Evolutionary conservation across 352 stramenopile species (phyloP).

Genomic region (Phytopythium boreale): DNA sequence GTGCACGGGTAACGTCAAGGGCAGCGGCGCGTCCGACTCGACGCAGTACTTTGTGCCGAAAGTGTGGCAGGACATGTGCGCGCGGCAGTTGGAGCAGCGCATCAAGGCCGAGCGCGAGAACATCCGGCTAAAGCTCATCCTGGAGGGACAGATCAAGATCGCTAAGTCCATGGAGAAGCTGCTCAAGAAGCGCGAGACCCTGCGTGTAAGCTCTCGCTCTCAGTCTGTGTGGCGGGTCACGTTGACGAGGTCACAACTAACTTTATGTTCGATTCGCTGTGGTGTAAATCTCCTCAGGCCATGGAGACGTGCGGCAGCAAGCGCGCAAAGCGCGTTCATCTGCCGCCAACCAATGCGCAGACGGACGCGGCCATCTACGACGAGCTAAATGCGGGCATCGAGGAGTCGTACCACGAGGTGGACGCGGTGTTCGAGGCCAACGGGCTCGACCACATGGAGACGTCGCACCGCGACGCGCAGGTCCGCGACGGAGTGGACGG

Average conservation of each 20-base stretch:
- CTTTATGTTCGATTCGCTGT: background rate
- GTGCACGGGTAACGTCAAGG: conserved; percentile 11
- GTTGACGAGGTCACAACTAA: background rate
- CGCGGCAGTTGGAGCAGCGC: conserved; percentile 20
- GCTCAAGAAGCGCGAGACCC: conserved; percentile 21
- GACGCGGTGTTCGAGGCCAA: conserved; percentile 29
- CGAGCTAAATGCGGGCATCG: conserved; percentile 28
- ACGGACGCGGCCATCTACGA: conserved; percentile 32
- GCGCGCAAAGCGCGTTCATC: conserved; percentile 5
- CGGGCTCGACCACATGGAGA: conserved; percentile 17
- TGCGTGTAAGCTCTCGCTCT: background rate
- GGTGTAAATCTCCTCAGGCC: conserved; percentile 12
- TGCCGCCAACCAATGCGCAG: conserved; percentile 18
- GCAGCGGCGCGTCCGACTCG: conserved; percentile 8
- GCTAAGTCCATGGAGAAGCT: conserved; percentile 26
- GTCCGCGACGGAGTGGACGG: conserved; percentile 24
- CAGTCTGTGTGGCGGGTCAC: background rate
- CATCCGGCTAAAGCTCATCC: conserved; percentile 21
- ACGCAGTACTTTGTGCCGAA: conserved; percentile 5
- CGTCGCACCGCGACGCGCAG: conserved; percentile 15
- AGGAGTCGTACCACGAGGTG: conserved; percentile 25
- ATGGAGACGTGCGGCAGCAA: conserved; percentile 17
- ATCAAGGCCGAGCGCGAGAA: conserved; percentile 25
- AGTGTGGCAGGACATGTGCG: conserved; percentile 18
- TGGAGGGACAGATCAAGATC: conserved; percentile 27